phyloP scores from a whole-genome alignment of 176 grass and related monocot genomes.

The Areca catechu region DNA sequence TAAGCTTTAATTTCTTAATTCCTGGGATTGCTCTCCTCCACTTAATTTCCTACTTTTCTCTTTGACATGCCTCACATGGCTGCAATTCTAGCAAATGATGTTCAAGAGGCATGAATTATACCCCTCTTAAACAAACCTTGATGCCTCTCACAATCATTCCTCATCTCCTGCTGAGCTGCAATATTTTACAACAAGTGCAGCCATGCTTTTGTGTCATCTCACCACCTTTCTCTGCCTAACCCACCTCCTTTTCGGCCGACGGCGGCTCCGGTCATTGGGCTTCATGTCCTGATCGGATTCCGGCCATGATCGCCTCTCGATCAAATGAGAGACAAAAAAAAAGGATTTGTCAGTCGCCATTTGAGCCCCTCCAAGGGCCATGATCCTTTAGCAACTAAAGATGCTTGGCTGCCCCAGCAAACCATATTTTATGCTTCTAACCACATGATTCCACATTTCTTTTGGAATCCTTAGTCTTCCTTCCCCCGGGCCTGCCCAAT shows the following conservation, averaged over 20 bases:
- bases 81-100: slow-evolving; percentile 6
- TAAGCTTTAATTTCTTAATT: slow-evolving; percentile 20
- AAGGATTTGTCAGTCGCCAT: neutral
- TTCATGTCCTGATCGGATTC: too few relatives aligned
- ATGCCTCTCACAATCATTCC: too few relatives aligned
- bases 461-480: neutral
- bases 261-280: too few relatives aligned
- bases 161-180: too few relatives aligned
- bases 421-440: slow-evolving; percentile 2
- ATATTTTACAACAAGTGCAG: too few relatives aligned
- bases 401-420: neutral
- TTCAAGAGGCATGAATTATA: neutral
- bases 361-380: slow-evolving; percentile 4
- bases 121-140: too few relatives aligned
- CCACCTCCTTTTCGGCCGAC: too few relatives aligned
- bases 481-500: neutral
- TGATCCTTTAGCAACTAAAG: slow-evolving; percentile 19
- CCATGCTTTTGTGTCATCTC: too few relatives aligned
- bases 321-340: too few relatives aligned
- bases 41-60: slow-evolving; percentile 18
- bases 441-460: slow-evolving; percentile 21
- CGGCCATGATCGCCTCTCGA: too few relatives aligned
- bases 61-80: slow-evolving; percentile 11
- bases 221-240: too few relatives aligned
- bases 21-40: slow-evolving; percentile 25